Evolutionary conservation across 148 eudicot genomes (phyloP), one percentile per base, ranked within the genome.

Genomic region (Linanthus parryae): DNA sequence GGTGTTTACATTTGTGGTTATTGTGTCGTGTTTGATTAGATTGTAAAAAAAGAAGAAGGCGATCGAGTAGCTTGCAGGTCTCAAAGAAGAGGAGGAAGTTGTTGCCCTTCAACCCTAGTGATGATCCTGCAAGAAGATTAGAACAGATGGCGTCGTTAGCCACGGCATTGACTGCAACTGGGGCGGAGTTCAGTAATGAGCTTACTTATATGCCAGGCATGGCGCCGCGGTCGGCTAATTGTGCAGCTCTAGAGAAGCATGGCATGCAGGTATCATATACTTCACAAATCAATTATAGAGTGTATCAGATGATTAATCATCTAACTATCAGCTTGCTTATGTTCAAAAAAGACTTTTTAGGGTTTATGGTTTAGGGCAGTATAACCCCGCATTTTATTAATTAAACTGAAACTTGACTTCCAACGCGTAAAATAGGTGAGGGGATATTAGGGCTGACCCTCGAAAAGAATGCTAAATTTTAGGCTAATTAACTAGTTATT

Each of bases 141-240:
- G 77, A 81, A 69, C 98, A 92, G 60, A 92, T 92, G 98, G 84
- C 87, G 21, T 92, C 98, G 28, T 57, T 92, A 52, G 98, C 98
- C 40, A 87, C 90, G 1, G 98, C 98, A 16, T 62, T 92, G 65
- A 73, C 59, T 22, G 85, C 82, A 17, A 77, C 94, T 5, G 75
- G 85, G 17, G 66, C 98, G 0, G 88, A 76, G 39, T 92, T 81
- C 65, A 79, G 85, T 35, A 84, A 92, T 34, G 85, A 83, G 65
- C 96, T 92, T 22, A 81, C 96, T 5, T 92, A 87, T 30, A 30
- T 76, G 57, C 57, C 77, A 1, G 85, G 90, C 47, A 92, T 92
- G 96, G 98, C 98, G 39, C 87, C 94, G 0, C 54, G 76, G 54
- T 79, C 94, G 54, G 96, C 88, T 8, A 92, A 92, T 54, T 11